Evolutionary conservation across 2,329 filamentous ascomycete species (phyloP).

Genomic region (Fusarium sororula): DNA sequence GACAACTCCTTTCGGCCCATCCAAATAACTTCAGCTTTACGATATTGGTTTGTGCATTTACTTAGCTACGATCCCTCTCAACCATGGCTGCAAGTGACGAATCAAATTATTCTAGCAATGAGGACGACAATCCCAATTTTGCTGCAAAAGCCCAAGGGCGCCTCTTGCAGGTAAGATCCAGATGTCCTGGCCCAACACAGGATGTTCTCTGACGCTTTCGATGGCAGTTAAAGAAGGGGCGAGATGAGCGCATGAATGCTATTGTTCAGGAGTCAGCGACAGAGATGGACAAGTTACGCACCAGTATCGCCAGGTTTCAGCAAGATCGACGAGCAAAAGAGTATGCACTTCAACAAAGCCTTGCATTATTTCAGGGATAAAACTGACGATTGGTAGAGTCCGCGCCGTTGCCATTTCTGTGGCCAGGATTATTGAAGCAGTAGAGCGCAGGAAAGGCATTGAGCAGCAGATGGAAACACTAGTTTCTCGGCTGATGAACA

Average conservation of each 20-base stretch:
- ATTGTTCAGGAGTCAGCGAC: slow-evolving; percentile 36
- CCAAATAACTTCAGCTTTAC: neutral
- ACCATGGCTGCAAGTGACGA: slow-evolving; percentile 28
- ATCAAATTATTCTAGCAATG: slow-evolving; percentile 24
- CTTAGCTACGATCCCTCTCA: neutral
- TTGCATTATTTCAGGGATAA: neutral
- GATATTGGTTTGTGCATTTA: neutral
- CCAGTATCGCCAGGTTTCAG: slow-evolving; percentile 31
- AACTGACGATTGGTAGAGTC: slow-evolving; percentile 21
- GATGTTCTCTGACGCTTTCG: neutral
- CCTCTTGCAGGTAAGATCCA: slow-evolving; percentile 36
- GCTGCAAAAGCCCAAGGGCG: slow-evolving; percentile 42
- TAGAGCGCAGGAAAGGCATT: slow-evolving; percentile 40
- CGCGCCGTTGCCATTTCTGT: slow-evolving; percentile 22
- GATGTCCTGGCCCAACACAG: rapidly evolving
- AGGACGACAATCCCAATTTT: slow-evolving; percentile 37
- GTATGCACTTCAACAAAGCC: slow-evolving; percentile 16
- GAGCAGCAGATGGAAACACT: slow-evolving; percentile 43
- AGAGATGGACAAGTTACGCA: slow-evolving; percentile 40
- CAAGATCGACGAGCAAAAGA: slow-evolving; percentile 37
- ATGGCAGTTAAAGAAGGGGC: slow-evolving; percentile 44
- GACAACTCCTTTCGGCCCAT: neutral
- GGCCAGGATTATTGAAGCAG: slow-evolving; percentile 28
- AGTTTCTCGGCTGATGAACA: slow-evolving; percentile 27
- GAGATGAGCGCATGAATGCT: slow-evolving; percentile 39